Percentiles rank a stretch among this genome's conserved stretches.
Conservation (phyloP, 2,329 filamentous ascomycete genomes). For the Zymoseptoria brevis region DNA sequence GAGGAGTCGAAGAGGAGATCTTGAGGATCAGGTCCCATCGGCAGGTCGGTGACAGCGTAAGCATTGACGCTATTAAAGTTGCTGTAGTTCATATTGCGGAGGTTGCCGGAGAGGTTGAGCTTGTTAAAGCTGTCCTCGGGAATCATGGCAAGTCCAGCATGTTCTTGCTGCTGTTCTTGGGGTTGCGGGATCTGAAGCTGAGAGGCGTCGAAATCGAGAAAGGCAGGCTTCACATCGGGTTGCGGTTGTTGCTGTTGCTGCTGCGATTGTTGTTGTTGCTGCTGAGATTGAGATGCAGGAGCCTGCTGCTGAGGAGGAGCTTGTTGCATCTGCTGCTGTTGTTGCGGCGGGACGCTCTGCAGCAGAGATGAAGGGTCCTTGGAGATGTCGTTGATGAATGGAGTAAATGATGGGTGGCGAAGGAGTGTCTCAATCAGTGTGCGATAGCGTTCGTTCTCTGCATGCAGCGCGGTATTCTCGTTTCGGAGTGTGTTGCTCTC, state of each 20-base stretch:
- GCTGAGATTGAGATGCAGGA: slow-evolving; percentile 11
- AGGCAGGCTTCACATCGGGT: slow-evolving; percentile 29
- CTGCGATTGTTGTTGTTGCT: slow-evolving; percentile 32
- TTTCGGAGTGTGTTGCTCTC: slow-evolving; percentile 73
- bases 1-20: slow-evolving; percentile 20
- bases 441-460: slow-evolving; percentile 45
- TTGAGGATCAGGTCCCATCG: slow-evolving; percentile 19
- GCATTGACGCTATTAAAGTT: slow-evolving; percentile 28
- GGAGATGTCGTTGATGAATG: slow-evolving; percentile 39
- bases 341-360: slow-evolving; percentile 11
- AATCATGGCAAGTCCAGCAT: slow-evolving; percentile 71
- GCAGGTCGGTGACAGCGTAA: slow-evolving; percentile 26
- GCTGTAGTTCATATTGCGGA: slow-evolving; percentile 44
- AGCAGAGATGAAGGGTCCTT: slow-evolving; percentile 32
- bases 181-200: slow-evolving; percentile 29
- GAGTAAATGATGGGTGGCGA: slow-evolving; percentile 41
- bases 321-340: slow-evolving; percentile 22
- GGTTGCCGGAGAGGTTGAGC: slow-evolving; percentile 53
- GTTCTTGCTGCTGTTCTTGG: slow-evolving; percentile 30
- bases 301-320: slow-evolving; percentile 17
- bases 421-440: slow-evolving; percentile 71
- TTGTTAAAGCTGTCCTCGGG: slow-evolving; percentile 74
- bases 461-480: slow-evolving; percentile 62
- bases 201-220: slow-evolving; percentile 31
- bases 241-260: slow-evolving; percentile 18